Evolutionary conservation across 1,139 yeast genomes (phyloP), one percentile per base, ranked within the genome.

Genomic region (Debaryomyces subglobosus): DNA sequence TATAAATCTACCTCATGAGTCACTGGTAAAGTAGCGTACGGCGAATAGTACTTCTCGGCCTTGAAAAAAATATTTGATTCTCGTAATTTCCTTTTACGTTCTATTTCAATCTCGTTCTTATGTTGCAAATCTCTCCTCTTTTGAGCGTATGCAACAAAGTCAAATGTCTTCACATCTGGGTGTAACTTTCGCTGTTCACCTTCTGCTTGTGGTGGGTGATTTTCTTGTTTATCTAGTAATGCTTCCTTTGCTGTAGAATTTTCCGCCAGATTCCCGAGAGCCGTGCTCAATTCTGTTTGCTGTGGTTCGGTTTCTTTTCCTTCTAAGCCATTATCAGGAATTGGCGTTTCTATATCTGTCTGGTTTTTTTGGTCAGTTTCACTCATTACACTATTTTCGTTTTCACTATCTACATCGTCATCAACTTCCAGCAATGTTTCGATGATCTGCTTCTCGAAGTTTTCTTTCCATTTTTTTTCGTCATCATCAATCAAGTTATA

Each of bases 61-160:
- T 78, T 71, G 59, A 81, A 65, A 51, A 64, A 71, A 3, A 73
- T 61, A 46, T 81, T 79, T 6, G 66, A 53, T 7, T 61, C 59
- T 24, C 71, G 62, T 44, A 51, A 58, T 25, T 54, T 63, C 41
- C 57, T 58, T 48, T 54, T 62, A 20, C 58, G 50, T 13, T 60
- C 60, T 7, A 64, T 49, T 2, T 59, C 58, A n/a, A 55, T 48
- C n/a, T 56, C 55, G 13, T 57, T 58, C 13, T 59, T 50, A 23
- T 63, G 56, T 16, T 48, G 48, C 5, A 72, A 60, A 6, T 56
- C 60, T 15, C 72, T 55, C 45, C 89, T 68, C 41, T 73, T 72
- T 10, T 69, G 65, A 0, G 89, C 84, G 58, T 83, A 84, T 34
- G 68, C 79, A 10, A 74, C 79, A 41, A 86, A 73, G 62, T 86